These are phyloP conservation scores for Carex kokanica DNA, from an alignment of 176 grass and related monocot species.

Conservation along the genomic window DNA sequence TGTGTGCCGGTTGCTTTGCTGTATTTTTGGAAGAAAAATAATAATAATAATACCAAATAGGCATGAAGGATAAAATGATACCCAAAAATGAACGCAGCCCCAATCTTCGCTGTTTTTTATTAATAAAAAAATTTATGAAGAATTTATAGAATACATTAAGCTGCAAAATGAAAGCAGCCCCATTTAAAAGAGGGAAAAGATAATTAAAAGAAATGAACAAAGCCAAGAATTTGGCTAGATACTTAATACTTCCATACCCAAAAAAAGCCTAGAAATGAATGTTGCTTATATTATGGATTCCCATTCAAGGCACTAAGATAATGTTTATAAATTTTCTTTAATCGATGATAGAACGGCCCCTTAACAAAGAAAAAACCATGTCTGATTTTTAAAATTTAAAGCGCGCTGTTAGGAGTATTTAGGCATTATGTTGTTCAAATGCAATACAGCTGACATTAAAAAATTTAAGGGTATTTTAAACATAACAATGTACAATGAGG, in stretches of 20 bases:
- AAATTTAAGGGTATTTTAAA: not conserved
- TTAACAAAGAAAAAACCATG: not conserved
- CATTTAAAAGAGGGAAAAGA: not conserved
- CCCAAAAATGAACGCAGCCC: too few relatives aligned
- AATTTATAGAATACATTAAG: not conserved
- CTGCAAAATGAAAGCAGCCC: not conserved
- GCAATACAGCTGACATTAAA: not conserved
- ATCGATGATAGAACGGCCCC: not conserved
- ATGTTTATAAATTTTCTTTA: not conserved
- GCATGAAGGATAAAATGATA: not conserved
- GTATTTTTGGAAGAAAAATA: not conserved
- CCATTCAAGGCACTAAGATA: not conserved
- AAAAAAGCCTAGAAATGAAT: not conserved
- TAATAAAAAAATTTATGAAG: too few relatives aligned
- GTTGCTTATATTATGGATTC: not conserved
- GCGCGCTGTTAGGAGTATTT: not conserved
- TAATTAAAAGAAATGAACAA: slow-evolving; percentile 1
- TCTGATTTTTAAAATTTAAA: not conserved
- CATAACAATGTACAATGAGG: not conserved
- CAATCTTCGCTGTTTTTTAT: too few relatives aligned
- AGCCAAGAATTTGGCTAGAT: not conserved
- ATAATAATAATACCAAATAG: not conserved
- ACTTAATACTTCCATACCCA: not conserved
- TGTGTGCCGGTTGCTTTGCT: not conserved
- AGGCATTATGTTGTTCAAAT: not conserved